Conservation (phyloP, 2,329 filamentous ascomycete genomes). For the Aspergillus costaricaensis region DNA sequence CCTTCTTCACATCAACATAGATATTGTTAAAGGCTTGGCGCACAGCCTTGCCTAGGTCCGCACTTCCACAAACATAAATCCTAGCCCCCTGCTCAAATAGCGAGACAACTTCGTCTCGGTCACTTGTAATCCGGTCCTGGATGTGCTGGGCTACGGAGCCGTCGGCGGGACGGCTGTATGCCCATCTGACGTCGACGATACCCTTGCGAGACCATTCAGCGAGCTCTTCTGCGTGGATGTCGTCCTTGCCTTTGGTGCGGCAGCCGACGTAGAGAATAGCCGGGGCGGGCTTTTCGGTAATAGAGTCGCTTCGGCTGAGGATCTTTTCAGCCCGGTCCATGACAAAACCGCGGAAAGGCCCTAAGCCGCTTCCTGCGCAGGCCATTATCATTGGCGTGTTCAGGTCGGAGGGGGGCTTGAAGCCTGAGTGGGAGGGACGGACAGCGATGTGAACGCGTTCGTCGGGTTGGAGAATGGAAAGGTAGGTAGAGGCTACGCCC, state of each 20-base stretch:
- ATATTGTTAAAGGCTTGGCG: constrained; percentile 44
- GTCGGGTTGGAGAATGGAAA: constrained; percentile 48
- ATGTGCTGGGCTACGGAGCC: constrained; percentile 55
- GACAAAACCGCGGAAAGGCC: constrained; percentile 65
- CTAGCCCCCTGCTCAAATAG: constrained; percentile 55
- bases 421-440: constrained; percentile 38
- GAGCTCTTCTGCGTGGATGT: constrained; percentile 39
- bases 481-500: constrained; percentile 64
- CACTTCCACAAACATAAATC: constrained; percentile 67
- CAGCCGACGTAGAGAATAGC: constrained; percentile 42
- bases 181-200: constrained; percentile 62
- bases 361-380: constrained; percentile 54
- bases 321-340: constrained; percentile 58
- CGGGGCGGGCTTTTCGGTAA: constrained; percentile 29
- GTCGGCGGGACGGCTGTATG: constrained; percentile 57
- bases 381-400: constrained; percentile 44
- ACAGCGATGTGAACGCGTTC: constrained; percentile 38
- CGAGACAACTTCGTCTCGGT: constrained; percentile 47
- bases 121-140: constrained; percentile 54
- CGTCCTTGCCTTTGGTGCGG: constrained; percentile 36
- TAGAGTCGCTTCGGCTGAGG: constrained; percentile 26
- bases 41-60: constrained; percentile 53
- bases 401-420: constrained; percentile 38
- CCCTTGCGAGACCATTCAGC: constrained; percentile 62
- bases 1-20: constrained; percentile 28